These are phyloP conservation scores for Comarum palustre DNA, from an alignment of 306 rosid genomes.

Conservation along the genomic window DNA sequence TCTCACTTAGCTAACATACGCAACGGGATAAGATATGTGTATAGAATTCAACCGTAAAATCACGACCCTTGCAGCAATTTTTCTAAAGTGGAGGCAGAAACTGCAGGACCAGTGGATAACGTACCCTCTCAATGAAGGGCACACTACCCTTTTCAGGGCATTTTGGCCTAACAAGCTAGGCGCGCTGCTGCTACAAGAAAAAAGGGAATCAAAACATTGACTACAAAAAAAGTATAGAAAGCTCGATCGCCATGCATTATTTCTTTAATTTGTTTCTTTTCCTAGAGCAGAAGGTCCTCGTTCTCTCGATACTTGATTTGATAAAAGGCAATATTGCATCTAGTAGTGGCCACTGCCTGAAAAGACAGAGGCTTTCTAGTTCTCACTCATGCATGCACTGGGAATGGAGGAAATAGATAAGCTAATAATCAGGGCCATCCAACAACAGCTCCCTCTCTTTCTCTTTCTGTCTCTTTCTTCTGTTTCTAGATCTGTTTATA, in stretches of 20 bases:
- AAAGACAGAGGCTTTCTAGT: not conserved
- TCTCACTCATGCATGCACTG: conserved; percentile 6
- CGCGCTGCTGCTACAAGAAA: not conserved
- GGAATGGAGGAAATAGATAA: conserved; percentile 21
- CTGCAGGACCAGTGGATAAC: not conserved
- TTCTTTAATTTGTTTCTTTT: conserved; percentile 18
- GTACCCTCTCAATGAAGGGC: conserved; percentile 1
- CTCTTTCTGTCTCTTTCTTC: not conserved
- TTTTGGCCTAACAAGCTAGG: not conserved
- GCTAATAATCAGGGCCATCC: conserved; percentile 17
- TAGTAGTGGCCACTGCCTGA: conserved; percentile 34
- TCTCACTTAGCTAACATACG: not conserved
- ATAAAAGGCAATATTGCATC: conserved; percentile 25
- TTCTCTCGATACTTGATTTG: conserved; percentile 26
- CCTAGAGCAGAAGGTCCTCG: conserved; percentile 32
- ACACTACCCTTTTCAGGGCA: not conserved
- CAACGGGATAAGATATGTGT: not conserved
- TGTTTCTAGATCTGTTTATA: not conserved
- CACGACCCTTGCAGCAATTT: not conserved
- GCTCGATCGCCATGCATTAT: not conserved
- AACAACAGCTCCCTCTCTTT: not conserved
- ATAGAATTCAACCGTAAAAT: not conserved
- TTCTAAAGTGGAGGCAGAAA: not conserved
- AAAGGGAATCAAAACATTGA: not conserved
- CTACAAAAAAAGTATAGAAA: not conserved